These are phyloP conservation scores for Diaporthe citrichinensis DNA, from an alignment of 2,329 filamentous ascomycete genomes.

Conservation along the genomic window DNA sequence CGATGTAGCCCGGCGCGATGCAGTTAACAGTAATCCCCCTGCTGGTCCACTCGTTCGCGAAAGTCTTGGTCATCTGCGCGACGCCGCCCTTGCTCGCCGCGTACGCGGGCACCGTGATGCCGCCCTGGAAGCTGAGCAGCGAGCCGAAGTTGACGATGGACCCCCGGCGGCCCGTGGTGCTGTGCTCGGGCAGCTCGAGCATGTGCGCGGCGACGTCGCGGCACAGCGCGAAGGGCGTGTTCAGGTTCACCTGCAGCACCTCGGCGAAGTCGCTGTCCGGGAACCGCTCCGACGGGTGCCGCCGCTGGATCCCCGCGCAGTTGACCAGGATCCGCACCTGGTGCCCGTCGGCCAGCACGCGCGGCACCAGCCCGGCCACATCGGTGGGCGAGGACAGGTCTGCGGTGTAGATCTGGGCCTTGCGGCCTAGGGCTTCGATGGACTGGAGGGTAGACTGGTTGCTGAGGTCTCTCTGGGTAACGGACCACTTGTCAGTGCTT, in stretches of 20 bases:
- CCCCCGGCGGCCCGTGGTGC: slow-evolving; percentile 70
- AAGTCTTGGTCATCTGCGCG: slow-evolving; percentile 85
- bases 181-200: slow-evolving; percentile 68
- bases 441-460: slow-evolving; percentile 69
- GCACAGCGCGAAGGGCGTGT: slow-evolving; percentile 82
- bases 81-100: slow-evolving; percentile 89
- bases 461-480: slow-evolving; percentile 50
- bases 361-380: slow-evolving; percentile 72
- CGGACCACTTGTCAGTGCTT: not conserved
- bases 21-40: slow-evolving; percentile 88
- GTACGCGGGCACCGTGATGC: slow-evolving; percentile 90
- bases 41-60: slow-evolving; percentile 89
- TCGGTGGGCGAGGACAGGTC: slow-evolving; percentile 75
- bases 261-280: slow-evolving; percentile 83
- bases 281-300: slow-evolving; percentile 82
- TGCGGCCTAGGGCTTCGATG: slow-evolving; percentile 76
- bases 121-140: slow-evolving; percentile 87
- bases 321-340: slow-evolving; percentile 85
- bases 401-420: slow-evolving; percentile 76
- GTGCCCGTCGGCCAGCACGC: slow-evolving; percentile 73
- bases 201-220: slow-evolving; percentile 86
- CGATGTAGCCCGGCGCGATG: slow-evolving; percentile 91
- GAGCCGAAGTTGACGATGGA: slow-evolving; percentile 88
- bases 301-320: slow-evolving; percentile 87
- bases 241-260: slow-evolving; percentile 90